phyloP scores from a whole-genome alignment of 306 rosid genomes.

The Astragalus membranaceus region DNA sequence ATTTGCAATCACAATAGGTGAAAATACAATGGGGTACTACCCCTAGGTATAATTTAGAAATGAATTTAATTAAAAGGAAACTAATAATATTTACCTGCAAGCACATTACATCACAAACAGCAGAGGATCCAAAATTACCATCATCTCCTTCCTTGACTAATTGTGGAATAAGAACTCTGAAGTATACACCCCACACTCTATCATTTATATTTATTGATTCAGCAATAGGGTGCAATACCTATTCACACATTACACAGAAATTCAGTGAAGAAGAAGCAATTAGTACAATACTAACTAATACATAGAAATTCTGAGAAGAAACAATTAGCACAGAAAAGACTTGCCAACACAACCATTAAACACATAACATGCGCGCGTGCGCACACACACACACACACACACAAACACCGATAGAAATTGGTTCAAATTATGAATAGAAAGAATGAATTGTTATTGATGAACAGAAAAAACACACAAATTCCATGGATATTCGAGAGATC shows the following conservation, averaged over 20 bases:
- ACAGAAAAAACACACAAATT: not conserved
- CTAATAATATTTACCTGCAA: conserved; percentile 66
- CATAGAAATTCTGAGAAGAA: not conserved
- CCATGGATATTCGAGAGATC: not conserved
- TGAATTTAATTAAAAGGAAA: not conserved
- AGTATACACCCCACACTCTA: conserved; percentile 79
- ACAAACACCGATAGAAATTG: not conserved
- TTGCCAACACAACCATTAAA: not conserved
- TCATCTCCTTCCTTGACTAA: conserved; percentile 81
- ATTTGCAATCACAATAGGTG: not conserved
- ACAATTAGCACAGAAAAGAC: not conserved
- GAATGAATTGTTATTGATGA: not conserved
- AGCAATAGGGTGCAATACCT: conserved; percentile 81
- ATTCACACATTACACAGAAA: conserved; percentile 18
- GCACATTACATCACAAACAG: conserved; percentile 83
- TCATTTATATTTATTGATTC: conserved; percentile 68
- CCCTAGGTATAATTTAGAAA: not conserved
- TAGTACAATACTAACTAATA: not conserved
- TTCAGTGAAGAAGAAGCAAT: conserved; percentile 13
- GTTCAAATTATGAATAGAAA: not conserved
- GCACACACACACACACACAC: not conserved
- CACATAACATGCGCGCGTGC: not conserved
- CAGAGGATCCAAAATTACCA: conserved; percentile 79
- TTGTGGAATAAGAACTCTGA: conserved; percentile 69
- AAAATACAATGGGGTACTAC: not conserved